A percentile compares a stretch with the other conserved stretches of the same genome.
phyloP scores from a whole-genome alignment of 1,139 yeast genomes.

The Kurtzmaniella natalensis region DNA sequence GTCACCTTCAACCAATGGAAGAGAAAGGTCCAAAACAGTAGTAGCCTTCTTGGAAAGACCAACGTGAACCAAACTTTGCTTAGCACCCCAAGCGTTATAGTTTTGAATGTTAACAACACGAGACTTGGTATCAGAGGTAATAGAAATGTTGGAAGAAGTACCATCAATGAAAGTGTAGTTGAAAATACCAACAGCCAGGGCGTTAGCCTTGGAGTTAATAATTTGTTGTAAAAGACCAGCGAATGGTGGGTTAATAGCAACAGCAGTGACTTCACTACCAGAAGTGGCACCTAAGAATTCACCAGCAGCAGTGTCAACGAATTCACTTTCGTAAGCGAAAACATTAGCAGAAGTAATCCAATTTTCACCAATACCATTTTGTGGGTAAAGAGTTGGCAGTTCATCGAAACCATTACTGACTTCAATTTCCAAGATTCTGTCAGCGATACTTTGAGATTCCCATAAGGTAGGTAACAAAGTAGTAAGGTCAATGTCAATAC shows the following conservation, averaged over 20 bases:
- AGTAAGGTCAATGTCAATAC: conserved; percentile 63
- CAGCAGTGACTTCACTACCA: conserved; percentile 14
- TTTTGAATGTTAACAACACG: conserved; percentile 31
- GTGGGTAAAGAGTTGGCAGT: conserved; percentile 16
- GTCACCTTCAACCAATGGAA: conserved; percentile 1
- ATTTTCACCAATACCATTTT: conserved; percentile 45
- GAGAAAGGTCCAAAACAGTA: conserved; percentile 4
- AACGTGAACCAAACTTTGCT: conserved; percentile 27
- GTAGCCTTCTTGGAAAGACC: conserved; percentile 18
- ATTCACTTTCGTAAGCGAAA: conserved; percentile 53
- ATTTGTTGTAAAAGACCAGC: conserved; percentile 33
- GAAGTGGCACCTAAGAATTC: conserved; percentile 20
- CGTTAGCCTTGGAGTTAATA: conserved; percentile 26
- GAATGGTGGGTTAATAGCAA: conserved; percentile 26
- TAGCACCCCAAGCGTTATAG: conserved; percentile 24
- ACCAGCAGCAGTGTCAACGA: conserved; percentile 38
- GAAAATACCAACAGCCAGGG: conserved; percentile 26
- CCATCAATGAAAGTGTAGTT: conserved; percentile 34
- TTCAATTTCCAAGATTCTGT: conserved; percentile 35
- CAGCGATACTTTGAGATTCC: conserved; percentile 26
- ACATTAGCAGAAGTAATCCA: conserved; percentile 73
- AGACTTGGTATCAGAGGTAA: conserved; percentile 24
- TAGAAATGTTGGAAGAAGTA: conserved; percentile 20
- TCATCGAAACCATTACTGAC: conserved; percentile 57
- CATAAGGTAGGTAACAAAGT: conserved; percentile 63